A percentile compares a stretch with the other conserved stretches of the same genome.
phyloP scores from a whole-genome alignment of 1,284 basidiomycete species.

The Cryptococcus depauperatus region DNA sequence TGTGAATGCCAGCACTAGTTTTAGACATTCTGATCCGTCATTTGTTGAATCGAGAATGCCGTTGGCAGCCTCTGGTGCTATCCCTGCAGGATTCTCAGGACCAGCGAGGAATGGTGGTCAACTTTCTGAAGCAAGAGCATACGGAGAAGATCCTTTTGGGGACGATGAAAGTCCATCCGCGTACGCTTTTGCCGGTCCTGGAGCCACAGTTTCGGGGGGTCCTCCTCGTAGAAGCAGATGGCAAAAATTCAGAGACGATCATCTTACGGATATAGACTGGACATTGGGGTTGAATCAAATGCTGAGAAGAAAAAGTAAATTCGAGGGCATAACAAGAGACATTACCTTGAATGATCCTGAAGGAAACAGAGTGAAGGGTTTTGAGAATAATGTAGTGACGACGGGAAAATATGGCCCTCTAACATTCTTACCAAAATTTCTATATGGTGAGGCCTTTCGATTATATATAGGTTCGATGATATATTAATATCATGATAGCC shows the following conservation, averaged over 20 bases:
- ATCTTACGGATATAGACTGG: slow-evolving; percentile 42
- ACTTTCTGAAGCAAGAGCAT: slow-evolving; percentile 2
- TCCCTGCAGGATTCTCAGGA: slow-evolving; percentile 32
- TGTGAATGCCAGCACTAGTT: slow-evolving; percentile 13
- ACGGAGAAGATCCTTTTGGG: slow-evolving; percentile 28
- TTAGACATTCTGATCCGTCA: slow-evolving; percentile 24
- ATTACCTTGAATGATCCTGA: slow-evolving; percentile 64
- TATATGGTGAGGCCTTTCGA: slow-evolving; percentile 57
- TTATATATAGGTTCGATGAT: not conserved
- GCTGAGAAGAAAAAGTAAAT: slow-evolving; percentile 37
- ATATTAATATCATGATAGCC: slow-evolving; percentile 16
- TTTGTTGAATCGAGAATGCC: slow-evolving; percentile 28
- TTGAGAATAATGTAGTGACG: slow-evolving; percentile 73
- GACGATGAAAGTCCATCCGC: slow-evolving; percentile 38
- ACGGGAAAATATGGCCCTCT: slow-evolving; percentile 91
- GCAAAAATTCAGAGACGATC: slow-evolving; percentile 33
- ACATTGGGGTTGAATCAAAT: slow-evolving; percentile 37
- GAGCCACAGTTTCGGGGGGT: slow-evolving; percentile 18
- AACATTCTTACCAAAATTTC: slow-evolving; percentile 89
- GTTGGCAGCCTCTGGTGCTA: slow-evolving; percentile 30
- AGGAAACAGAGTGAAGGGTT: slow-evolving; percentile 52
- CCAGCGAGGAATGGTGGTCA: slow-evolving; percentile 12
- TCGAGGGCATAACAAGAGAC: slow-evolving; percentile 41
- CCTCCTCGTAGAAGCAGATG: slow-evolving; percentile 22
- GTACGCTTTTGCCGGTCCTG: slow-evolving; percentile 34